Percentiles rank a stretch among this genome's conserved stretches.
Conservation (phyloP, 2,329 filamentous ascomycete species). For the Pseudogymnoascus sp. region DNA sequence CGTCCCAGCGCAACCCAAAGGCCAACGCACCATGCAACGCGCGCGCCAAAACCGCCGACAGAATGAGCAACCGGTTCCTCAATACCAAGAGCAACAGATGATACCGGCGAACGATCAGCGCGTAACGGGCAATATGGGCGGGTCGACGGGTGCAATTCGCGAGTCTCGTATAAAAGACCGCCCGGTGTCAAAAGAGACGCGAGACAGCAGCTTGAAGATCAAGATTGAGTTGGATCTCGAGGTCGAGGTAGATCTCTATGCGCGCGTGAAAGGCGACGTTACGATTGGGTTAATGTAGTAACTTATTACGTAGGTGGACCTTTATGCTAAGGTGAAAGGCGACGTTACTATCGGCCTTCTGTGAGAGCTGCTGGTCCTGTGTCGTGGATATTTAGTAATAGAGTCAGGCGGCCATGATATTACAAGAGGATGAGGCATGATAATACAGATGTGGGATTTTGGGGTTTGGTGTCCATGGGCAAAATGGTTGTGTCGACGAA, state of each 20-base stretch:
- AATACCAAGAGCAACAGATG: conserved; percentile 12
- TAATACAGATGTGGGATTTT: not conserved
- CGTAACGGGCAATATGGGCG: conserved; percentile 24
- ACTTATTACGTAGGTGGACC: conserved; percentile 16
- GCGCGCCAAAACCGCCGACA: conserved; percentile 9
- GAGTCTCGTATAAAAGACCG: conserved; percentile 33
- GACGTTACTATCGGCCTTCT: conserved; percentile 15
- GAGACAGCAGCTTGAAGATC: conserved; percentile 33
- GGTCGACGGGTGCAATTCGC: conserved; percentile 23
- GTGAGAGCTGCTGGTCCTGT: too few relatives aligned
- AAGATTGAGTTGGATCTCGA: conserved; percentile 34
- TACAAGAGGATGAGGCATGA: not conserved
- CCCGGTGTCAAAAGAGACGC: conserved; percentile 27
- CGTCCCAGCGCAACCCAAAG: conserved; percentile 25
- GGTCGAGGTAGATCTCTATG: conserved; percentile 17
- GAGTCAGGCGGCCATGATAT: conserved; percentile 11
- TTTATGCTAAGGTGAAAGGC: conserved; percentile 18
- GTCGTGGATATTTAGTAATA: conserved; percentile 10
- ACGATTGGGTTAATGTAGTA: conserved; percentile 24
- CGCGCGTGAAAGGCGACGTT: too few relatives aligned
- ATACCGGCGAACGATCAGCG: conserved; percentile 15
- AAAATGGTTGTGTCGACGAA: not conserved
- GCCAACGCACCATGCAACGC: conserved; percentile 10
- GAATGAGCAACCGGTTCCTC: conserved; percentile 5
- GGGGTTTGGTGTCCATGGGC: not conserved